Evolutionary conservation across 108 stramenopile species (phyloP), one percentile per base, ranked within the genome.

Genomic region (Conticribra guillardii): DNA sequence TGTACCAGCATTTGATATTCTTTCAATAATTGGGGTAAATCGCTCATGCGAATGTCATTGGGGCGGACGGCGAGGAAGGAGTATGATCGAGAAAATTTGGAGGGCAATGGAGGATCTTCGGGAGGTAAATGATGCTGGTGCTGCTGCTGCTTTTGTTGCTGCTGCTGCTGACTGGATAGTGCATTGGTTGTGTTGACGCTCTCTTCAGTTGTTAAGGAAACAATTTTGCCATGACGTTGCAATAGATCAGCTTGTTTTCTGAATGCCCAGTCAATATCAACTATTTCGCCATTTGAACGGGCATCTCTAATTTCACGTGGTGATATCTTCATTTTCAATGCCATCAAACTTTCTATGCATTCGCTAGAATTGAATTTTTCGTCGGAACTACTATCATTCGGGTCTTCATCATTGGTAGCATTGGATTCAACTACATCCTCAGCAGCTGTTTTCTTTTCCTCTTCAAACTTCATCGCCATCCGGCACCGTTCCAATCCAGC

Each of bases 1-100:
- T 89, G 79, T 30, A 88, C 93, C 47, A 94, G 51, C 82, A 85
- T 87, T 60, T 79, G 74, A 64, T 94, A 94, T 69, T 94, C 93
- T 19, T 85, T 71, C 45, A 94, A 37, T 21, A 94, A 60, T 33
- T 80, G 26, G 0, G 89, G 84, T 26, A 94, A 57, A 73, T 94
- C 93, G 11, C 80, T 64, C 44, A 94, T 45, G 23, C 82, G 73
- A 58, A 94, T 79, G 75, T 89, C 83, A 37, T 90, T 81, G 4
- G 89, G 87, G 31, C 71, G 80, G 2, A 82, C 48, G 5, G 82
- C 61, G 26, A 94, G 66, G 64, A 82, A 94, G 0, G 86, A 76
- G 58, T 94, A 94, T 31, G 87, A 77, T 23, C 90, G 82, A 2
- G 54, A 64, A 67, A 89, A 88, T 50, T 83, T 74, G 3, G 71